Percentiles rank a stretch among this genome's conserved stretches.
Conservation (phyloP, 306 rosid genomes). For the Sesbania bispinosa region DNA sequence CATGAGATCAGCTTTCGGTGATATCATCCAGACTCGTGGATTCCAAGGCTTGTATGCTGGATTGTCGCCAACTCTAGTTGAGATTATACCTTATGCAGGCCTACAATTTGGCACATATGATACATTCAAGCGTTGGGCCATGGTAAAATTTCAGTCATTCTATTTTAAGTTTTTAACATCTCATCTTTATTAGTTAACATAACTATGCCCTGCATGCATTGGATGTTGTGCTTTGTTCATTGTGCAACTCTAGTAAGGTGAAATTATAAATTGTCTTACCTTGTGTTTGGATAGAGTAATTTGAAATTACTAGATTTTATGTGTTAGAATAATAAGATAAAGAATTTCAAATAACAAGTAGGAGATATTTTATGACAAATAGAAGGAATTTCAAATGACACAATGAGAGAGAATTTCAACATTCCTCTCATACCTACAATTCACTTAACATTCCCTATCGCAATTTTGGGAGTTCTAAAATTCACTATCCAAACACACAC, state of each 20-base stretch:
- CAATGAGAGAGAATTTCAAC: too few relatives aligned
- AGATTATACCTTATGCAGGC: conserved; percentile 96
- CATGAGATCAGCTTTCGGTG: conserved; percentile 85
- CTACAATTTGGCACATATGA: conserved; percentile 93
- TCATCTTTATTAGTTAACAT: not conserved
- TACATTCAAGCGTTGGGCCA: conserved; percentile 89
- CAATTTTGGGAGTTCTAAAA: too few relatives aligned
- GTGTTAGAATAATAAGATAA: too few relatives aligned
- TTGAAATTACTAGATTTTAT: too few relatives aligned
- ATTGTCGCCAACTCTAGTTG: conserved; percentile 86
- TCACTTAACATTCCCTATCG: too few relatives aligned
- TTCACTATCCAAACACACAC: too few relatives aligned
- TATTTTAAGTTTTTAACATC: not conserved
- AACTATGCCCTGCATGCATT: conserved; percentile 5
- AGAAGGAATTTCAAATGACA: too few relatives aligned
- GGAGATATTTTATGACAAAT: too few relatives aligned
- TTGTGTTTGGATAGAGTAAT: too few relatives aligned
- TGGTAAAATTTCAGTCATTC: conserved; percentile 46
- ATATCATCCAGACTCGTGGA: conserved; percentile 64
- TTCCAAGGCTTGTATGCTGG: conserved; percentile 84
- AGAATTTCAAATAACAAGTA: too few relatives aligned
- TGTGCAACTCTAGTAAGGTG: conserved; percentile 1
- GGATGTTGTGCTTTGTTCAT: not conserved
- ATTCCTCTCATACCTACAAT: too few relatives aligned
- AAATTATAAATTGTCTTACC: not conserved